Evolutionary conservation across 2,329 filamentous ascomycete genomes (phyloP).

Genomic region (Lojkania enalia): DNA sequence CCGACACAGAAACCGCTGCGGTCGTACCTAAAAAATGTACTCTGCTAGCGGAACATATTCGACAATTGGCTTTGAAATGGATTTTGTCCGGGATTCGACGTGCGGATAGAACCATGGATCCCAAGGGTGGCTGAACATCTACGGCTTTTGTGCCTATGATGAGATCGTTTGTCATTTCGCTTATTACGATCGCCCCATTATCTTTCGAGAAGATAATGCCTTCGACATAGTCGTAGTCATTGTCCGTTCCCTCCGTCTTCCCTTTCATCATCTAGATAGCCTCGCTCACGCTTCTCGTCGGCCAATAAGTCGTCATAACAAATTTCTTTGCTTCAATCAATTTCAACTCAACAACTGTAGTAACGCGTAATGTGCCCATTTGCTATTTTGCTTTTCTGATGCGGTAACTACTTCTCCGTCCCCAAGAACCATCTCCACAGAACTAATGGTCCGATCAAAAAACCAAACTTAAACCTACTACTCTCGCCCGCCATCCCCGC

Average conservation of each 20-base stretch:
- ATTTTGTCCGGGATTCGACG: conserved; percentile 45
- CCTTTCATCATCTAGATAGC: conserved; percentile 47
- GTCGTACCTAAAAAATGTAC: conserved; percentile 73
- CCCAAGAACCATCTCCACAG: conserved; percentile 67
- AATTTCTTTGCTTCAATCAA: conserved; percentile 52
- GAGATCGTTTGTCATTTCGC: conserved; percentile 47
- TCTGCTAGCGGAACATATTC: conserved; percentile 66
- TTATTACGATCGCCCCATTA: conserved; percentile 50
- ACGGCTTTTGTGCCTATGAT: conserved; percentile 30
- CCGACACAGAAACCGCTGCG: conserved; percentile 71
- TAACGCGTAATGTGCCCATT: conserved; percentile 71
- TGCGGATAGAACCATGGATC: conserved; percentile 59
- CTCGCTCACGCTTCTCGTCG: conserved; percentile 46
- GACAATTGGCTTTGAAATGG: conserved; percentile 22
- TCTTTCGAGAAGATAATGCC: conserved; percentile 53
- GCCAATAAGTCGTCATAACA: conserved; percentile 55
- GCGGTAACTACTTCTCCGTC: conserved; percentile 61
- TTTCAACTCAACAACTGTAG: conserved; percentile 59
- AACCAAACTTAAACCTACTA: conserved; percentile 68
- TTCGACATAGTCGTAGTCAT: conserved; percentile 52
- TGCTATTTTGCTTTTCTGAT: conserved; percentile 57
- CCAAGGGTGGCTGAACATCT: conserved; percentile 47
- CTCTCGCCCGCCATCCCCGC: conserved; percentile 70
- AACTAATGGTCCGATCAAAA: conserved; percentile 66
- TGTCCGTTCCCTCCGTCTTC: conserved; percentile 36